Conservation (phyloP, 129 eudicot species). For the Ambrosia artemisiifolia region DNA sequence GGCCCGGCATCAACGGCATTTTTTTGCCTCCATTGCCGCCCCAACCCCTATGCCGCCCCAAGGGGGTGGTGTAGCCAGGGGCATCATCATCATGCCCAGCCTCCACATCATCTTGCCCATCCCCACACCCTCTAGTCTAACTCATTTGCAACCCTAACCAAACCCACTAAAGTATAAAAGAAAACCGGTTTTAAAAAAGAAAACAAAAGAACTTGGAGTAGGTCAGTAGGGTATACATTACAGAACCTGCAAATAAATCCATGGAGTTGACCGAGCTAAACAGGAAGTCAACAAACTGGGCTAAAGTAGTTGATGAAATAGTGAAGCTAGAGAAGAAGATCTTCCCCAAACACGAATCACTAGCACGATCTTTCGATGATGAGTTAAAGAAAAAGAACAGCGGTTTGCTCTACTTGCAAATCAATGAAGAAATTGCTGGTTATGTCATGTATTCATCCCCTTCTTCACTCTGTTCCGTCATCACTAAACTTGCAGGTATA, state of each 20-base stretch:
- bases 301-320: conserved; percentile 53
- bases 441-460: conserved; percentile 87
- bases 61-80: too few species aligned
- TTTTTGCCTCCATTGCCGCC: too few species aligned
- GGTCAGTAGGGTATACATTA: too few species aligned
- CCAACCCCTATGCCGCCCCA: too few species aligned
- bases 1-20: too few species aligned
- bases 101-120: too few species aligned
- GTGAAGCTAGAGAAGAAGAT: conserved; percentile 72
- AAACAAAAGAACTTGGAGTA: too few species aligned
- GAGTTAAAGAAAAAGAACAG: conserved; percentile 67
- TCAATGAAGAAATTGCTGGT: conserved; percentile 63
- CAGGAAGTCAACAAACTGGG: conserved; percentile 42
- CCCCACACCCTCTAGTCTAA: too few species aligned
- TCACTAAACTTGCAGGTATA: conserved; percentile 88
- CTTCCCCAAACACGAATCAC: conserved; percentile 93
- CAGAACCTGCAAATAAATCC: conserved; percentile 10
- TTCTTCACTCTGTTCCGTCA: conserved; percentile 66
- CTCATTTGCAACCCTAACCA: too few species aligned
- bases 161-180: too few species aligned
- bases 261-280: conserved; percentile 45
- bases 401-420: conserved; percentile 54
- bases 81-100: too few species aligned
- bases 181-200: too few species aligned
- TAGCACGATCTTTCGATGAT: conserved; percentile 64